Evolutionary conservation across 2,329 filamentous ascomycete genomes (phyloP), one percentile per base, ranked within the genome.

Genomic region (Dryadomyces sulphureus): DNA sequence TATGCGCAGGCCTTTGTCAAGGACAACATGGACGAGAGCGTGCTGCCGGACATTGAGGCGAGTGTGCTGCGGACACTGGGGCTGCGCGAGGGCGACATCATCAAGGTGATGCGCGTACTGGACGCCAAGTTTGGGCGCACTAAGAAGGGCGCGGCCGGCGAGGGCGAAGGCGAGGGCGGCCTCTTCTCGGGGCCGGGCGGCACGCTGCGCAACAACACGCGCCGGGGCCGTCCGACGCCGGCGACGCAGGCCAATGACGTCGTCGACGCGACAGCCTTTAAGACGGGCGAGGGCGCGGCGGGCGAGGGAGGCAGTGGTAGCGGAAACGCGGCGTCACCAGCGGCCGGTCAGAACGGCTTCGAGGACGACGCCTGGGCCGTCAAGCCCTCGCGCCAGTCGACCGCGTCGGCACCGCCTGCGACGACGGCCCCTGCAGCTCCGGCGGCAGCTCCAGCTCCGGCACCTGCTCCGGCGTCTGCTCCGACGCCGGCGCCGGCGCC

Each of bases 281-380:
- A 77, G 56, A 69, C 73, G 43, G 67, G 69, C 3, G 59, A 65
- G 59, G 1, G 54, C 60, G 12, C 51, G 55, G 34, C 57, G 16
- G 20, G 43, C 38, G n/a, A 47, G 50, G 30, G 38, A 40, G 42
- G 20, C 52, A 43, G 55, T 43, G 48, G 52, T 38, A 51, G 55
- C 36, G 45, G 50, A 14, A 30, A 16, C 11, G 35, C 9, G 44
- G 51, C 7, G 24, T 38, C 61, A 5, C 20, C 14, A n/a, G 20
- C 20, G 11, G 27, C 27, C 11, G 16, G 22, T 56, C 49, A 61
- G 57, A 86, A 32, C 16, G 27, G 86, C 3, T 96, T 96, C 57
- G 92, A 98, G 44, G 92, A 96, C 57, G 87, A 96, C 66, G 92
- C 92, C 8, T 98, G 92, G 92, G 86, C 93, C 56, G 82, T 94